Base-by-base conservation (phyloP, 2,329 filamentous ascomycete genomes). In the Cladosporium oxysporum region DNA sequence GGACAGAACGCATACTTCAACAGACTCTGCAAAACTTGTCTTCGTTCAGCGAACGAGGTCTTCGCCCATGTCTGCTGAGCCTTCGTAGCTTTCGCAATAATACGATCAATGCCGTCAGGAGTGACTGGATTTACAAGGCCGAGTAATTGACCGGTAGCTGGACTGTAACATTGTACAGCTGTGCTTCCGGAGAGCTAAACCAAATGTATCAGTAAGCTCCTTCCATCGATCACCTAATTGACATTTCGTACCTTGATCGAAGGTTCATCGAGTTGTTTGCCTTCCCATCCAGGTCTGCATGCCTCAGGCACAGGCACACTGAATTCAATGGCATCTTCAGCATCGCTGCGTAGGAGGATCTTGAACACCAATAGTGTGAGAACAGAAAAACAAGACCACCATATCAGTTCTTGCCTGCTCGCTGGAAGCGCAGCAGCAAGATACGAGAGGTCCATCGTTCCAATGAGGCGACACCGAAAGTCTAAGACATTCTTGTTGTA, bases 81-180 rank as follows among this genome's bases (percentile, higher is more conserved):
- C 16, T 82, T 81, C 44, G 88, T 84, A 1, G 95, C 91, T 67
- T 88, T 87, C 37, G 87, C 85, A 70, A 99, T 87, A 31, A 89
- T 89, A 67, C 87, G 83, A 78, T 99, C 92, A 75, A 99, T 92
- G 67, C 88, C 90, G 65, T 88, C 87, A 1, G 87, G 81, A 0
- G 91, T 93, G 10, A 89, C 87, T 21, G 94, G 91, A 77, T 91
- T 91, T 77, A 94, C 84, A 70, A 87, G 83, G 63, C 92, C 93
- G 29, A 99, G 87, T 67, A 92, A 86, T 74, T 91, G 86, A 69
- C 95, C 95, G 28, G 93, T 97, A 1, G 94, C 94, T 1, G 95
- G 95, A 52, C 90, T 91, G 77, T 95, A 95, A 80, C 92, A 96
- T 79, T 92, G 91, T 67, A 96, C 89, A 8, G 88, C 85, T 1